Conservation (phyloP, 2,329 filamentous ascomycete genomes). For the Aureobasidium zeae region DNA sequence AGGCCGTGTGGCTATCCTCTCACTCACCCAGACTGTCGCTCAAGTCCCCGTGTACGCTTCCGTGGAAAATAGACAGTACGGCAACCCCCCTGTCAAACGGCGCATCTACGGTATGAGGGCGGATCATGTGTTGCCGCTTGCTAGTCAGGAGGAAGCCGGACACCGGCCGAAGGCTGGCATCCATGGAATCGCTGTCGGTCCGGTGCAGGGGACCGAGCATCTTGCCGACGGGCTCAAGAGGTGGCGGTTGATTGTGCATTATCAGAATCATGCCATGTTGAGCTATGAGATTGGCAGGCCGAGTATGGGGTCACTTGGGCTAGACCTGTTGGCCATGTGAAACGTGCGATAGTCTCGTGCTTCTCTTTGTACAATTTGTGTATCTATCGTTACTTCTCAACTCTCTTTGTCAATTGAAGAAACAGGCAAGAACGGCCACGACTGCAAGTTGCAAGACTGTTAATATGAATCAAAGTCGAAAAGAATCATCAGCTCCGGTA, state of each 20-base stretch:
- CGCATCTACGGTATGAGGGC: conserved; percentile 40
- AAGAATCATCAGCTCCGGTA: too few relatives aligned
- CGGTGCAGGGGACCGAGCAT: conserved; percentile 43
- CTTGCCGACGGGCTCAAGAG: conserved; percentile 32
- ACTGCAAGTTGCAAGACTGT: too few relatives aligned
- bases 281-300: conserved; percentile 54
- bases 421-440: too few relatives aligned
- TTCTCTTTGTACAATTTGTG: too few relatives aligned
- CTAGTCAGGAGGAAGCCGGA: conserved; percentile 42
- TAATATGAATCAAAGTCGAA: too few relatives aligned
- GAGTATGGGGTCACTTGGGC: too few relatives aligned
- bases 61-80: neutral
- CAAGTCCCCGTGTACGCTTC: neutral
- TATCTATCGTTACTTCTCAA: too few relatives aligned
- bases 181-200: conserved; percentile 59
- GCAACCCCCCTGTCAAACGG: conserved; percentile 9
- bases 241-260: conserved; percentile 64
- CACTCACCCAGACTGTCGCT: conserved; percentile 40
- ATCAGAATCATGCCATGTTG: conserved; percentile 58
- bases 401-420: too few relatives aligned
- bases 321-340: too few relatives aligned
- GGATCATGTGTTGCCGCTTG: conserved; percentile 48
- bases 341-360: too few relatives aligned
- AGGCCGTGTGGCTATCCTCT: conserved; percentile 55
- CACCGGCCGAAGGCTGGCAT: conserved; percentile 45